Percentiles rank a stretch among this genome's conserved stretches.
Conservation (phyloP, 2,329 filamentous ascomycete species). For the Fusarium luffae region DNA sequence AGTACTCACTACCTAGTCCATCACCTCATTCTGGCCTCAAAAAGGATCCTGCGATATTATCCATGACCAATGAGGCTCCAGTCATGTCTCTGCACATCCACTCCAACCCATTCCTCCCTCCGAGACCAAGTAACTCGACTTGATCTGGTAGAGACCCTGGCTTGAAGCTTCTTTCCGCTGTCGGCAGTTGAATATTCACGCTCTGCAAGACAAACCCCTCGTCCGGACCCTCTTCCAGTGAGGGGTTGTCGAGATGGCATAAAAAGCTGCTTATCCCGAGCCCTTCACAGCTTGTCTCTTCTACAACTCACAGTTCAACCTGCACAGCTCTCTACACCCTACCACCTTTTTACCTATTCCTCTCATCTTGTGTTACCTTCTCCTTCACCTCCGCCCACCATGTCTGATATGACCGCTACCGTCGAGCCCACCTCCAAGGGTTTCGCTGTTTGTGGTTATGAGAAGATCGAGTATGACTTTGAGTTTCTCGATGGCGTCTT, state of each 20-base stretch:
- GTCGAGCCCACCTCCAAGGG: slow-evolving; percentile 72
- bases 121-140: background rate
- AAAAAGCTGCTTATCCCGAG: slow-evolving; percentile 27
- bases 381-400: slow-evolving; percentile 49
- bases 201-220: background rate
- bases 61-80: slow-evolving; percentile 3
- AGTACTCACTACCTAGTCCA: background rate
- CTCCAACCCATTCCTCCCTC: background rate
- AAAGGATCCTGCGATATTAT: background rate
- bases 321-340: slow-evolving; percentile 16
- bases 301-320: background rate
- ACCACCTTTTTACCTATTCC: background rate
- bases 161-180: slow-evolving; percentile 9
- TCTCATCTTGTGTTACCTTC: background rate
- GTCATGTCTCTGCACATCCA: slow-evolving; percentile 14
- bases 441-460: slow-evolving; percentile 77
- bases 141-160: slow-evolving; percentile 5
- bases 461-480: slow-evolving; percentile 82
- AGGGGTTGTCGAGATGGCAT: slow-evolving; percentile 6
- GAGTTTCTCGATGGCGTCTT: slow-evolving; percentile 78
- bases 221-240: background rate
- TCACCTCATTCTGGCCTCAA: slow-evolving; percentile 27
- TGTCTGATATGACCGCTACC: slow-evolving; percentile 77
- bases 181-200: slow-evolving; percentile 24
- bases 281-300: background rate